These are phyloP conservation scores for Erodium texanum DNA, from an alignment of 441 rosid species.

Conservation along the genomic window DNA sequence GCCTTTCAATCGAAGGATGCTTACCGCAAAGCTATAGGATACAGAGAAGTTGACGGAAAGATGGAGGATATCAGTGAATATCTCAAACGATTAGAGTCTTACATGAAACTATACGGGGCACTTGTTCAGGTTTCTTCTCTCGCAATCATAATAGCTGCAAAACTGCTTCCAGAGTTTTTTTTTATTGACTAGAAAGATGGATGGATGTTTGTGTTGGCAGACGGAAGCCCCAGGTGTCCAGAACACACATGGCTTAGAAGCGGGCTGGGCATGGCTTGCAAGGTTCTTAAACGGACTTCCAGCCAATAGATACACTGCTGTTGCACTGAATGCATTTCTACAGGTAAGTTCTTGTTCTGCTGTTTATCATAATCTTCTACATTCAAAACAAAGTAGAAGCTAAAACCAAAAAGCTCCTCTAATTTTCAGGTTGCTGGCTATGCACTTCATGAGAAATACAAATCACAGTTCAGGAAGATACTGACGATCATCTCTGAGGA, in stretches of 20 bases:
- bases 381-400: background rate
- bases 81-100: slow-evolving; percentile 47
- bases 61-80: slow-evolving; percentile 37
- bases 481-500: slow-evolving; percentile 41
- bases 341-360: slow-evolving; percentile 30
- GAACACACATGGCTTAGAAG: slow-evolving; percentile 58
- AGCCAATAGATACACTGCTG: slow-evolving; percentile 59
- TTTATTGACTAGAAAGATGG: background rate
- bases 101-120: slow-evolving; percentile 79
- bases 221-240: slow-evolving; percentile 43
- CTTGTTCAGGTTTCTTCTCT: slow-evolving; percentile 62
- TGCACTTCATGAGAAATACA: slow-evolving; percentile 49
- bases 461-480: slow-evolving; percentile 56
- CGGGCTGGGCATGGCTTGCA: slow-evolving; percentile 94
- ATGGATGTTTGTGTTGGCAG: slow-evolving; percentile 30
- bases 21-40: slow-evolving; percentile 45
- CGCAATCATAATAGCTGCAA: background rate
- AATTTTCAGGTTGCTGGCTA: slow-evolving; percentile 66
- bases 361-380: background rate
- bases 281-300: slow-evolving; percentile 58
- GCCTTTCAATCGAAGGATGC: slow-evolving; percentile 56
- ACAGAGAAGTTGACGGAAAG: slow-evolving; percentile 40
- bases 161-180: background rate
- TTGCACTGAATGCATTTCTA: slow-evolving; percentile 64
- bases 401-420: background rate